These are phyloP conservation scores for Ploettnerulaceae sp. DNA, from an alignment of 2,329 filamentous ascomycete species.

Conservation along the genomic window DNA sequence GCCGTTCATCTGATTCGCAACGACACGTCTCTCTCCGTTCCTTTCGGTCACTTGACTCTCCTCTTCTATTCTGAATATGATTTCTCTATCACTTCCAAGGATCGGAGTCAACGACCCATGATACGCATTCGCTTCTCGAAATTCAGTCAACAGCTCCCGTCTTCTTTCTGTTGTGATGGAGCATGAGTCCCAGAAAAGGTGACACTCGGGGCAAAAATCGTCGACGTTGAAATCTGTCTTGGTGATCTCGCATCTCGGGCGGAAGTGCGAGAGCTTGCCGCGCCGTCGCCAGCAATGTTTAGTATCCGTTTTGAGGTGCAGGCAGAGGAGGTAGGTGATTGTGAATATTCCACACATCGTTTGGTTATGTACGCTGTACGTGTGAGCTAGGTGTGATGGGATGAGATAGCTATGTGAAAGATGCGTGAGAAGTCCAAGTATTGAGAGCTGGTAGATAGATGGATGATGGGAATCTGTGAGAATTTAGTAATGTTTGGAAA, in stretches of 20 bases:
- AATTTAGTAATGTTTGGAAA: too few species aligned
- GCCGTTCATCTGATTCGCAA: not conserved
- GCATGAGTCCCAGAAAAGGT: not conserved
- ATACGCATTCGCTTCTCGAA: not conserved
- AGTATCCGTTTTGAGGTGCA: not conserved
- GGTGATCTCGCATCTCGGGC: not conserved
- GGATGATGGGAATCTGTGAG: not conserved
- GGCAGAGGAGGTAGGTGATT: not conserved
- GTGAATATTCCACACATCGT: not conserved
- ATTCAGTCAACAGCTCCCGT: not conserved
- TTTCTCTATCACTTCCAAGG: not conserved
- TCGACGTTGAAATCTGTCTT: constrained; percentile 1
- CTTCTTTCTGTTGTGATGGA: not conserved
- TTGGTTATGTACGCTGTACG: not conserved
- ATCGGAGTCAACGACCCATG: not conserved
- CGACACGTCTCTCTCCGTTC: not conserved
- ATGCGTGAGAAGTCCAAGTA: not conserved
- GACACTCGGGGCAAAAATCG: not conserved
- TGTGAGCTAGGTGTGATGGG: not conserved
- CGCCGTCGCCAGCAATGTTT: not conserved
- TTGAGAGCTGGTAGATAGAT: not conserved
- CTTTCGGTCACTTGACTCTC: not conserved
- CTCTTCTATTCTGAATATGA: not conserved
- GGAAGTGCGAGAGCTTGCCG: not conserved
- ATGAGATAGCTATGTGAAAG: too few species aligned